Evolutionary conservation across 768 basidiomycete species (phyloP), one percentile per base, ranked within the genome.

Genomic region (Favolaschia claudopus): DNA sequence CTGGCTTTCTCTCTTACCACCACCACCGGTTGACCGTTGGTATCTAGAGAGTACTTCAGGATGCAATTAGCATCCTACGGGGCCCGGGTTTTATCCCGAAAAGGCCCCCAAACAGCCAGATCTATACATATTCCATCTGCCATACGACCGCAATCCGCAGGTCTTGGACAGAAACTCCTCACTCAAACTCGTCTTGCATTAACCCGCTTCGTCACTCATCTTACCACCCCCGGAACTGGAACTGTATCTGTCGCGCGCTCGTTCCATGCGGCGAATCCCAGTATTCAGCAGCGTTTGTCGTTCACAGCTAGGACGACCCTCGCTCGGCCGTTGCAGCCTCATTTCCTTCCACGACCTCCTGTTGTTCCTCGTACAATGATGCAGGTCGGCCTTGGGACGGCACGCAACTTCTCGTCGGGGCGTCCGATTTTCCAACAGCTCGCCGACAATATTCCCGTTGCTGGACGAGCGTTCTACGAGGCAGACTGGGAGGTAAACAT

Each of bases 391-490:
- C 78, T 95, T 3, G 90, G 91, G 33, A 82, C 85, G 0, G 90
- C 88, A 0, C 79, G 93, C 33, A 91, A 86, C 66, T 95, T 95
- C 71, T 86, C 87, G 22, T 84, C 87, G 3, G 82, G 80, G 12
- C 85, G 89, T 3, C 89, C 90, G 4, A 81, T 93, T 39, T 93
- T 94, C 78, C 87, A 92, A 70, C 87, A 90, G 69, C 72, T 95
- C 37, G 85, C 86, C 2, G 84, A 93, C 69, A 93, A 93, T 66
- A 86, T 92, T 1, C 93, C 93, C 7, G 74, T 95, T n/a, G 81
- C 85, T 1, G 84, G 83, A 9, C 83, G 93, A 25, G 88, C 93
- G 3, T 76, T 93, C 38, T 86, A 85, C 69, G 89, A 93, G 70
- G 86, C 84, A 0, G 90, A 93, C 68, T 84, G 85, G 80, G 86